phyloP scores from a whole-genome alignment of 208 protist genomes.

The Leishmania gerbilli region DNA sequence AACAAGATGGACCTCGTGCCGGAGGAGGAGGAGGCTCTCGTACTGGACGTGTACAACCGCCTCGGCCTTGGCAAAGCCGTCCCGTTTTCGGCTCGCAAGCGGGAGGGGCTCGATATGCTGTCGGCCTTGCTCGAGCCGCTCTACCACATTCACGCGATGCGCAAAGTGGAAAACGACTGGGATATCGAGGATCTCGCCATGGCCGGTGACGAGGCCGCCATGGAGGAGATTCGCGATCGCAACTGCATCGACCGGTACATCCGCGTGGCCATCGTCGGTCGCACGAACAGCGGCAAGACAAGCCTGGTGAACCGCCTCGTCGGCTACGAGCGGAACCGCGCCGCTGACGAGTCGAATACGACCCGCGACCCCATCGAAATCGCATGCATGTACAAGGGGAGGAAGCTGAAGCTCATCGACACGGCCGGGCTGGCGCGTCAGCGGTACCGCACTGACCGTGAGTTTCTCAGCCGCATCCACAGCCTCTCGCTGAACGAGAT shows the following conservation, averaged over 20 bases:
- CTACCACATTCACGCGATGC: constrained; percentile 80
- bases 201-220: constrained; percentile 78
- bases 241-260: constrained; percentile 86
- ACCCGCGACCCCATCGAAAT: constrained; percentile 93
- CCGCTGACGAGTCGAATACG: constrained; percentile 84
- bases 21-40: constrained; percentile 49
- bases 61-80: constrained; percentile 79
- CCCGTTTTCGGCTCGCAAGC: constrained; percentile 68
- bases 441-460: constrained; percentile 77
- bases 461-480: constrained; percentile 85
- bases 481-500: constrained; percentile 79
- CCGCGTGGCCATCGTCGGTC: constrained; percentile 91
- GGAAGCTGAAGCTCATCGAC: constrained; percentile 90
- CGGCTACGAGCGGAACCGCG: constrained; percentile 87
- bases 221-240: constrained; percentile 88
- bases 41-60: constrained; percentile 59
- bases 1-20: constrained; percentile 92
- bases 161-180: constrained; percentile 84
- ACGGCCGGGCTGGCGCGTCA: constrained; percentile 83
- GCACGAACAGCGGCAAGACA: constrained; percentile 94
- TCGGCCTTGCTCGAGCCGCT: constrained; percentile 73
- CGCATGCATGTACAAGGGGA: constrained; percentile 86
- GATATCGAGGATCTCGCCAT: constrained; percentile 88
- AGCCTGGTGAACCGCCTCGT: constrained; percentile 94
- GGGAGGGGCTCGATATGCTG: constrained; percentile 78